phyloP scores from a whole-genome alignment of 2,329 filamentous ascomycete species.

The Sporothrix pseudoabietina region DNA sequence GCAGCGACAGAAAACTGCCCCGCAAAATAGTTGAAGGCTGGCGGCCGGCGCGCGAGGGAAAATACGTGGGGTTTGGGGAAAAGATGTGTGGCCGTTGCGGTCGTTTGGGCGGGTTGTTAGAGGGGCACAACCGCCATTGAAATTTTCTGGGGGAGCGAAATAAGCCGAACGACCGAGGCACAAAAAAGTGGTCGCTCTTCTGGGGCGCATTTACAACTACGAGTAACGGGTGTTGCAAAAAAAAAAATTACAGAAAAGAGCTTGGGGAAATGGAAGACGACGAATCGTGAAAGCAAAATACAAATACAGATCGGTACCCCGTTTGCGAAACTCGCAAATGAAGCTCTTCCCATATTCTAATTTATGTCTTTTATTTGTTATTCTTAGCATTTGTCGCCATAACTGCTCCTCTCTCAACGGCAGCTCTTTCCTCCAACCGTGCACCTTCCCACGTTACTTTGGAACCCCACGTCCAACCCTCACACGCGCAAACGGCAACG shows the following conservation, averaged over 20 bases:
- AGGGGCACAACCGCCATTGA: conserved; percentile 17
- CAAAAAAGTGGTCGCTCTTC: neutral
- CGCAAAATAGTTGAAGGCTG: conserved; percentile 27
- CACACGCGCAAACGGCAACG: conserved; percentile 27
- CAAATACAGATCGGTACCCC: neutral
- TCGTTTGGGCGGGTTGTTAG: neutral
- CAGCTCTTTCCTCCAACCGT: neutral
- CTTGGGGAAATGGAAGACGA: neutral
- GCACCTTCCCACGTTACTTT: neutral
- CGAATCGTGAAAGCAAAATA: conserved; percentile 10
- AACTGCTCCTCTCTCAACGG: neutral
- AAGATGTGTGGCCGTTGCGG: neutral
- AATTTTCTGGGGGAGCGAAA: neutral
- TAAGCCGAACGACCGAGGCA: conserved; percentile 35
- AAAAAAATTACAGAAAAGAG: neutral
- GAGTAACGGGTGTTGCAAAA: neutral
- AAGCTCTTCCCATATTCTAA: neutral
- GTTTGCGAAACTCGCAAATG: neutral
- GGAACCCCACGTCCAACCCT: neutral
- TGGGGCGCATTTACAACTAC: neutral
- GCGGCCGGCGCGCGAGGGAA: neutral
- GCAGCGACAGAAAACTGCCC: conserved; percentile 15
- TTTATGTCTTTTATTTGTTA: neutral
- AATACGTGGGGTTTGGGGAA: conserved; percentile 28
- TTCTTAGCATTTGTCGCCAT: neutral